A percentile compares a stretch with the other conserved stretches of the same genome.
These are phyloP conservation scores for Golubevia sp. DNA, from an alignment of 1,284 basidiomycete genomes.

Conservation along the genomic window DNA sequence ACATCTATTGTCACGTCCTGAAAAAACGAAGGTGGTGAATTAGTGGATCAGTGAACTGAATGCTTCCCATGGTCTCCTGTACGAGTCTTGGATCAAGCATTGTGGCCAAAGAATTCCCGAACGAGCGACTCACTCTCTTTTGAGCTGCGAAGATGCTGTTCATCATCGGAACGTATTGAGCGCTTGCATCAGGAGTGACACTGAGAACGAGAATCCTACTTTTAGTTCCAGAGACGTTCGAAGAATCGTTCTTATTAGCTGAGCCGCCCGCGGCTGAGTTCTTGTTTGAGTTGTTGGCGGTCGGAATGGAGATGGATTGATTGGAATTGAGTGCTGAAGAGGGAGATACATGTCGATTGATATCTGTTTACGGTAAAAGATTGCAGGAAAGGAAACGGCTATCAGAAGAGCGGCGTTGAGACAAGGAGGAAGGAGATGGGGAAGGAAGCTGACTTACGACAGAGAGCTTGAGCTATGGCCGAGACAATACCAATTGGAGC, in stretches of 20 bases:
- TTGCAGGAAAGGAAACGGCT: neutral
- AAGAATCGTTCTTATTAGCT: too few relatives aligned
- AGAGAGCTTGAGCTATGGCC: slow-evolving; percentile 24
- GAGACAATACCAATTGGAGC: slow-evolving; percentile 7
- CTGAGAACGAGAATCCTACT: slow-evolving; percentile 86
- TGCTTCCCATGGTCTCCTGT: neutral
- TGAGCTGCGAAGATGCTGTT: slow-evolving; percentile 99
- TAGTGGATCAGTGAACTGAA: slow-evolving; percentile 2
- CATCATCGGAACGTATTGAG: slow-evolving; percentile 96
- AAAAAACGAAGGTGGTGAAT: slow-evolving; percentile 7
- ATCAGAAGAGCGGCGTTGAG: neutral
- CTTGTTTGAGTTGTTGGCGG: too few relatives aligned
- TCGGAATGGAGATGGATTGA: neutral
- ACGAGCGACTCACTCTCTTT: slow-evolving; percentile 73
- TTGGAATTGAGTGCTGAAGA: too few relatives aligned
- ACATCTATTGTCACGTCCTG: slow-evolving; percentile 96
- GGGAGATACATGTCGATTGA: too few relatives aligned
- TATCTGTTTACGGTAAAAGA: too few relatives aligned
- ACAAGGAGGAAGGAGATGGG: neutral
- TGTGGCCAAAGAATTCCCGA: neutral
- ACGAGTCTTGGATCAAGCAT: neutral
- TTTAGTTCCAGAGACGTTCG: too few relatives aligned
- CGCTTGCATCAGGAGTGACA: slow-evolving; percentile 83
- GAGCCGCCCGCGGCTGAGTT: too few relatives aligned
- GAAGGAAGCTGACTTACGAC: slow-evolving; percentile 17